Percentiles rank a stretch among this genome's conserved stretches.
Evolutionary conservation across 2,329 filamentous ascomycete species (phyloP).

Genomic region (Fusarium sterilihyphosum): DNA sequence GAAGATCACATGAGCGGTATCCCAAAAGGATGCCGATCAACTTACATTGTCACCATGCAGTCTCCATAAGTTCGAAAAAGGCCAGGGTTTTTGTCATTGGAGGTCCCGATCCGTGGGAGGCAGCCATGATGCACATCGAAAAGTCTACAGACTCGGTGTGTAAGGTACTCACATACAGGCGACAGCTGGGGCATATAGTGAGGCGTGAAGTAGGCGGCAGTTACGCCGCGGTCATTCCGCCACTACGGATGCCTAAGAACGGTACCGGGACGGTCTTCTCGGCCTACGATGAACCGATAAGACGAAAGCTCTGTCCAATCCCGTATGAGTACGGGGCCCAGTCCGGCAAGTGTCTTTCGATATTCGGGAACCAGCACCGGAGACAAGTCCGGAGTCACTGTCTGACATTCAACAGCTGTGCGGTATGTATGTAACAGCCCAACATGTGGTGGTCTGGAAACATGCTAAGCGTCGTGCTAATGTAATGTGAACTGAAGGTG

Average conservation of each 20-base stretch:
- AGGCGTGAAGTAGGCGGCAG: background rate
- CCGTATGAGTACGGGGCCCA: background rate
- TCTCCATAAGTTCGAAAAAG: background rate
- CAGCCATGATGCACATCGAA: background rate
- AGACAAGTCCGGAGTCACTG: slow-evolving; percentile 14
- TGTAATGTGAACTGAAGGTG: background rate
- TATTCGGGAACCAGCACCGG: slow-evolving; percentile 16
- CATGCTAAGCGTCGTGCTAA: background rate
- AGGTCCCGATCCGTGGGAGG: background rate
- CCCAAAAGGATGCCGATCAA: background rate
- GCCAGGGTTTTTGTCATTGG: background rate
- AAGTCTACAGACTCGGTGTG: background rate
- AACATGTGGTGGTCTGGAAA: background rate
- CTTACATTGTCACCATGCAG: background rate
- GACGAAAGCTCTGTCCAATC: background rate
- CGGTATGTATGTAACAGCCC: background rate
- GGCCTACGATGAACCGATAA: slow-evolving; percentile 27
- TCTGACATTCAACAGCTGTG: background rate
- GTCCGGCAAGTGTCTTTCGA: slow-evolving; percentile 1
- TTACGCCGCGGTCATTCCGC: background rate
- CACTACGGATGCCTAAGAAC: background rate
- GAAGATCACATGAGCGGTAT: slow-evolving; percentile 18
- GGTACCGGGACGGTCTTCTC: slow-evolving; percentile 7
- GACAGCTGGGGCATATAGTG: too few relatives aligned
- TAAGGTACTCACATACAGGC: background rate